phyloP scores from a whole-genome alignment of 1,284 basidiomycete genomes.

The Pascua guehoae region DNA sequence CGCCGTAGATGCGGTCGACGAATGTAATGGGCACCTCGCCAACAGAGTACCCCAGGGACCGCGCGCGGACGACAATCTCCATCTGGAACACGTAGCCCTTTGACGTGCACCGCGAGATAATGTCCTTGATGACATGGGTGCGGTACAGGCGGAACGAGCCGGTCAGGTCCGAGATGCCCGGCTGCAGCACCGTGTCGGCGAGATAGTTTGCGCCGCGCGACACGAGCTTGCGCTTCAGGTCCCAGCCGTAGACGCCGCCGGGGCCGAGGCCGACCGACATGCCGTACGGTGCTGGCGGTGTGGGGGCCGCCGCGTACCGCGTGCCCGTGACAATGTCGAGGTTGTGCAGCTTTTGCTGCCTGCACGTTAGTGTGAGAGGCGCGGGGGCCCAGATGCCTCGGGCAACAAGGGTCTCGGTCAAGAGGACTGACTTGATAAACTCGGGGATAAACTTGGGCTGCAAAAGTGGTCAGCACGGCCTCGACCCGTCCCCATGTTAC shows the following conservation, averaged over 20 bases:
- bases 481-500: background rate
- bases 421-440: conserved; percentile 63
- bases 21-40: conserved; percentile 92
- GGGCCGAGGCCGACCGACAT: conserved; percentile 51
- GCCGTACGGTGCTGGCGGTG: conserved; percentile 26
- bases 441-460: conserved; percentile 88
- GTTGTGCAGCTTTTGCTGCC: conserved; percentile 72
- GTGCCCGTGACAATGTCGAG: conserved; percentile 87
- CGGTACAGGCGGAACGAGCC: conserved; percentile 83
- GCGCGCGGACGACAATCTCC: conserved; percentile 92
- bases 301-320: conserved; percentile 58
- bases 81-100: conserved; percentile 95
- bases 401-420: too few relatives aligned
- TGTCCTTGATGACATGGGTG: conserved; percentile 66
- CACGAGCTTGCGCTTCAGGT: conserved; percentile 78
- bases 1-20: conserved; percentile 86
- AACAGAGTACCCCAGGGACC: conserved; percentile 72
- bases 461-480: background rate
- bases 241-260: conserved; percentile 86
- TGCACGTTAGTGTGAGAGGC: conserved; percentile 32
- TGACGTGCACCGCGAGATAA: conserved; percentile 76
- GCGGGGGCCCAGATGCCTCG: background rate
- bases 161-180: conserved; percentile 80
- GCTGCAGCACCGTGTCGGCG: conserved; percentile 72
- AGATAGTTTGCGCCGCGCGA: conserved; percentile 82